Evolutionary conservation across 305 asterid genomes (phyloP).

Genomic region (Galium porrigens): DNA sequence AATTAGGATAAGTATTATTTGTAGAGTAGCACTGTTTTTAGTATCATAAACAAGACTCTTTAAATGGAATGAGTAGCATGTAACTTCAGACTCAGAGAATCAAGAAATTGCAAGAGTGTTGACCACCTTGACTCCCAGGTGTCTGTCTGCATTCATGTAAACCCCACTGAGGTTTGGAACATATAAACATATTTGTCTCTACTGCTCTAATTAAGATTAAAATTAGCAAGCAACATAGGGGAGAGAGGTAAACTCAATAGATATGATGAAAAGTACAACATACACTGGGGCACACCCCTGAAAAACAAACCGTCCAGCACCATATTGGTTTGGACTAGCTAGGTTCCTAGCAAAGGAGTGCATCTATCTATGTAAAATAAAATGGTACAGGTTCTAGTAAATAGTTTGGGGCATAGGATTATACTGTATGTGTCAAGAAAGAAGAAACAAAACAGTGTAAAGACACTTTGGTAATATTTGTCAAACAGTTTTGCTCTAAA

Average conservation of each 20-base stretch:
- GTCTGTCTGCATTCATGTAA: background rate
- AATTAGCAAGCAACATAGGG: background rate
- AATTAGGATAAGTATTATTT: background rate
- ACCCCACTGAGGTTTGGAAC: background rate
- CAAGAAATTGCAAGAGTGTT: background rate
- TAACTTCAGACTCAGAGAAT: background rate
- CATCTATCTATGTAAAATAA: background rate
- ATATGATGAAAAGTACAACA: too few species aligned
- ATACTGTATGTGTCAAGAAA: background rate
- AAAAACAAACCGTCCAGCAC: too few species aligned
- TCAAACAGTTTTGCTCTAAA: background rate
- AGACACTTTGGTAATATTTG: background rate
- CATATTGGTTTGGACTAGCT: too few species aligned
- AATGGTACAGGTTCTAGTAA: background rate
- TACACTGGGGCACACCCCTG: too few species aligned
- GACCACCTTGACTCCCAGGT: background rate
- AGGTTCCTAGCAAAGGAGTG: background rate
- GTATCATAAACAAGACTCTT: background rate
- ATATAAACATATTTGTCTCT: background rate
- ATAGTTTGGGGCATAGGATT: background rate
- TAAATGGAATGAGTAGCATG: background rate
- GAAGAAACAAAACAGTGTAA: background rate
- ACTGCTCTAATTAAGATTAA: background rate
- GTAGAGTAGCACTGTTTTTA: background rate
- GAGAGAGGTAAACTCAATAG: too few species aligned